Percentiles rank a stretch among this genome's conserved stretches.
These are phyloP conservation scores for Dissophora ornata DNA, from an alignment of 192 early-diverging fungal genomes.

Conservation along the genomic window DNA sequence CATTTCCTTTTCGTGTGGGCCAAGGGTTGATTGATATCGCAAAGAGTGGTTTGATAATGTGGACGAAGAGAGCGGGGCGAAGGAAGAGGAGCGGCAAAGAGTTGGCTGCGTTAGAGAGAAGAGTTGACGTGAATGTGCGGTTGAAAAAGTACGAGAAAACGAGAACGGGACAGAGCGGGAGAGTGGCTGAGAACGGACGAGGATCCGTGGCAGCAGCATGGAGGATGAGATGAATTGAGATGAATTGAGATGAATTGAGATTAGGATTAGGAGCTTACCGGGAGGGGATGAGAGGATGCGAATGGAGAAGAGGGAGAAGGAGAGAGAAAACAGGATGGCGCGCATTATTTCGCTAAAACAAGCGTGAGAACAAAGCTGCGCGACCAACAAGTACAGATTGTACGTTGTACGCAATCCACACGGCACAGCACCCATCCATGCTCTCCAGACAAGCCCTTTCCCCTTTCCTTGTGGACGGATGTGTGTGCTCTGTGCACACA, in stretches of 20 bases:
- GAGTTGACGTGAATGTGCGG: no score
- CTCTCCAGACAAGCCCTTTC: no score
- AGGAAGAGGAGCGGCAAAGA: background rate
- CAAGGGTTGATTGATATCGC: background rate
- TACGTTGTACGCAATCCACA: no score
- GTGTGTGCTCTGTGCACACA: no score
- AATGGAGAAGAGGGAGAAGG: background rate
- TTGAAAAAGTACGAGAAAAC: background rate
- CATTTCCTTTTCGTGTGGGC: constrained; percentile 12
- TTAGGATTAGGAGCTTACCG: no score
- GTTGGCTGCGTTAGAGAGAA: background rate
- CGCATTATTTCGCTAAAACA: no score
- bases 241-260: no score
- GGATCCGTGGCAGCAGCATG: background rate
- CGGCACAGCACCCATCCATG: no score
- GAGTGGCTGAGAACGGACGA: background rate
- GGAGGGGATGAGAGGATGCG: background rate
- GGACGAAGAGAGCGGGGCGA: background rate
- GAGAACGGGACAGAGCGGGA: background rate
- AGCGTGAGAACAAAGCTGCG: no score
- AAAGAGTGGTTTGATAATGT: background rate
- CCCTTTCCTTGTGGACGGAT: no score
- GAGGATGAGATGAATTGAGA: background rate
- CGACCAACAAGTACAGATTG: no score
- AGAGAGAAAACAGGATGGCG: background rate